Base-by-base conservation (phyloP, 352 stramenopile species). In the Paralagenidium karlingii region DNA sequence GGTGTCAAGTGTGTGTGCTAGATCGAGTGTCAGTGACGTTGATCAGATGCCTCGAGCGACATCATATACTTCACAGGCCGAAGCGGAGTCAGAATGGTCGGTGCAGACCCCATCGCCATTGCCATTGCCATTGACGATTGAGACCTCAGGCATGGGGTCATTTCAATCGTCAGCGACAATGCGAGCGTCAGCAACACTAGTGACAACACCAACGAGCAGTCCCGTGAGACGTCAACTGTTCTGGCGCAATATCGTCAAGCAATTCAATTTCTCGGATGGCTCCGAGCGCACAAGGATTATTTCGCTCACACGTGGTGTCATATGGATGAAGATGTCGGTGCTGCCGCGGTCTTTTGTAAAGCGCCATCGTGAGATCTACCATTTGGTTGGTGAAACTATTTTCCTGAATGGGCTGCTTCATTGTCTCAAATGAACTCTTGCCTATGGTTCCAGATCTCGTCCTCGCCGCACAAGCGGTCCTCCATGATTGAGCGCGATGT, bases 291-390 rank as follows among this genome's bases (percentile, higher is more conserved):
- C 53, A 34, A 41, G 73, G 29, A 34, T 90, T 21, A 50, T 90
- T 8, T 76, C 66, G 15, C 60, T 90, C 26, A 85, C 77, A 0
- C 45, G 53, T 22, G 74, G 71, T 11, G 64, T 84, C 36, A 49
- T 62, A 31, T 91, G 77, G 77, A 71, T 60, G 52, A 56, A 68
- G 1, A 70, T 80, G 60, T 53, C 41, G 16, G 34, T 57, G 2
- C 37, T 91, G 1, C 63, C 71, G 0, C 34, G 28, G 8, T 39
- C 58, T 30, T 85, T 91, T 51, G 58, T 84, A 20, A 52, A 49
- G 12, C 71, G 74, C 32, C 77, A 88, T 43, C 71, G 64, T 38
- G 74, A 88, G 45, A 71, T 91, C 39, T 91, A 87, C 42, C 58
- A 83, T 30, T 43, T 88, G 22, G 61, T 80, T 36, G 34, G 53